Evolutionary conservation across 2,329 filamentous ascomycete species (phyloP).

Genomic region (Dothiorella sarmentorum): DNA sequence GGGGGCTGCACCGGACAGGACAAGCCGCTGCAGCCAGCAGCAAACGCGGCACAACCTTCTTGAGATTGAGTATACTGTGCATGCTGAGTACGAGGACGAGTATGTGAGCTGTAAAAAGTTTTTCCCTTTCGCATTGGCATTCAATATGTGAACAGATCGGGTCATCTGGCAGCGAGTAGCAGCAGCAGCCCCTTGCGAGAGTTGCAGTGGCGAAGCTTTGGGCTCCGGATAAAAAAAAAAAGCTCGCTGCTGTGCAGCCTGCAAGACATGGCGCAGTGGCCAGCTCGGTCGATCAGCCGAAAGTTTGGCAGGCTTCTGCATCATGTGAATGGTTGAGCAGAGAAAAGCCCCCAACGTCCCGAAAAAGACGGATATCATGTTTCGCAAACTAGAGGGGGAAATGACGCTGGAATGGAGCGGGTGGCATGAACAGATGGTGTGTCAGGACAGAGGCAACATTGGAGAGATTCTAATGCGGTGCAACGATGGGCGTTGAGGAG

Average conservation of each 20-base stretch:
- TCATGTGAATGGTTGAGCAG: slow-evolving; percentile 11
- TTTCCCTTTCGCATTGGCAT: slow-evolving; percentile 6
- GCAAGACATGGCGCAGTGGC: slow-evolving; percentile 15
- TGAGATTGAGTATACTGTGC: neutral
- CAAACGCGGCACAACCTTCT: neutral
- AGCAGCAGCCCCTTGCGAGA: neutral
- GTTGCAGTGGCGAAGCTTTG: slow-evolving; percentile 7
- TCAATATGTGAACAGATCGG: neutral
- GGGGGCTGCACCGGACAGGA: neutral
- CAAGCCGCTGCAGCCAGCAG: slow-evolving; percentile 7
- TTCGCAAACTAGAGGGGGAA: neutral
- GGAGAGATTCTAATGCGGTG: slow-evolving; percentile 10
- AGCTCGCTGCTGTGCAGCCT: slow-evolving; percentile 2
- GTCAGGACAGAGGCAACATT: neutral
- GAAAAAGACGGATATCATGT: neutral
- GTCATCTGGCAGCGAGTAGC: slow-evolving; percentile 1
- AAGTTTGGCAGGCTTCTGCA: slow-evolving; percentile 9
- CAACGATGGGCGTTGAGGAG: slow-evolving; percentile 5
- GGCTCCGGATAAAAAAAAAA: neutral
- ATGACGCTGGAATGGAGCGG: neutral
- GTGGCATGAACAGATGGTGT: slow-evolving; percentile 3
- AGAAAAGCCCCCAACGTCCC: slow-evolving; percentile 13
- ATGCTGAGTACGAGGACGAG: neutral
- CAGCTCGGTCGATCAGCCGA: slow-evolving; percentile 18
- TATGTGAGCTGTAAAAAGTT: slow-evolving; percentile 5